phyloP scores from a whole-genome alignment of 345 rosid species.

The Turritis glabra region DNA sequence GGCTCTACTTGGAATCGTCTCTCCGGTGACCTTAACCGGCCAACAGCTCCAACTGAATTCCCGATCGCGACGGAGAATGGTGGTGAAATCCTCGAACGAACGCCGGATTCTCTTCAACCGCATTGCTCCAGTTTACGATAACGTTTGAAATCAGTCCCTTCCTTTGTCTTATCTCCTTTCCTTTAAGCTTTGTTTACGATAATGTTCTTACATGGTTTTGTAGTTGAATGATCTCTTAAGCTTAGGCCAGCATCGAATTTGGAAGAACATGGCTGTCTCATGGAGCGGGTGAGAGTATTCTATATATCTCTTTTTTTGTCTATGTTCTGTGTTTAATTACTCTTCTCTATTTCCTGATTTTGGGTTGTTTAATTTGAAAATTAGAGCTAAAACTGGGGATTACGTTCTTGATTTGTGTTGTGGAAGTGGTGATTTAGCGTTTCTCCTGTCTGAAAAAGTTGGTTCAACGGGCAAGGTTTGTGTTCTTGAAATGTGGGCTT shows the following conservation, averaged over 20 bases:
- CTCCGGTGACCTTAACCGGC: slow-evolving; percentile 23
- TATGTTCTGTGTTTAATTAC: not conserved
- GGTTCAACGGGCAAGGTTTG: slow-evolving; percentile 64
- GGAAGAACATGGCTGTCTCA: slow-evolving; percentile 87
- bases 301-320: not conserved
- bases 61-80: not conserved
- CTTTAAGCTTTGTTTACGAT: no score
- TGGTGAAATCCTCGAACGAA: slow-evolving; percentile 48
- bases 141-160: slow-evolving; percentile 35
- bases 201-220: not conserved
- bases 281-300: slow-evolving; percentile 60
- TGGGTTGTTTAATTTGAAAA: not conserved
- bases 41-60: not conserved
- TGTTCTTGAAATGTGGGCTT: not conserved
- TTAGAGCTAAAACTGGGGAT: slow-evolving; percentile 70
- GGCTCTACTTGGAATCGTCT: slow-evolving; percentile 33
- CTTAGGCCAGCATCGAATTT: slow-evolving; percentile 83
- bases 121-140: slow-evolving; percentile 84
- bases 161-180: not conserved
- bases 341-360: not conserved
- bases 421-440: slow-evolving; percentile 88
- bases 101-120: slow-evolving; percentile 70
- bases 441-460: slow-evolving; percentile 80
- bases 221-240: slow-evolving; percentile 84
- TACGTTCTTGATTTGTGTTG: slow-evolving; percentile 82